Conservation (phyloP, 306 rosid genomes). For the Castanea crenata region DNA sequence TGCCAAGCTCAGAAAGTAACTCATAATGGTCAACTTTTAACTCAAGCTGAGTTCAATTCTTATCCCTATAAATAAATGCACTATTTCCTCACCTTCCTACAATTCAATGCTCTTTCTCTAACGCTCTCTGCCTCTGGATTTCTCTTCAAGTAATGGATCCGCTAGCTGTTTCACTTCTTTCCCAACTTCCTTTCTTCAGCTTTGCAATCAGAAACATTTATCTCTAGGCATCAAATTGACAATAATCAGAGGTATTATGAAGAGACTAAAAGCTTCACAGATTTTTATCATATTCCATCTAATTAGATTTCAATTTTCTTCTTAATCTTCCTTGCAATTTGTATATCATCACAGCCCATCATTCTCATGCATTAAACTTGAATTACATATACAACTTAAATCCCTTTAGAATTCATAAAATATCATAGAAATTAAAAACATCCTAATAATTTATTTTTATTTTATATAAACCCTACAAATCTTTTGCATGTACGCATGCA, state of each 20-base stretch:
- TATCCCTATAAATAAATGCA: constrained; percentile 21
- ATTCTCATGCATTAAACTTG: too few relatives aligned
- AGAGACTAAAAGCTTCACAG: not conserved
- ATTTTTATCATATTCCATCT: not conserved
- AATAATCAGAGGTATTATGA: not conserved
- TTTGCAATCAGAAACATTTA: not conserved
- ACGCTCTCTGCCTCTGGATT: not conserved
- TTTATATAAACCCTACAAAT: not conserved
- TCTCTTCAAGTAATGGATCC: constrained; percentile 12
- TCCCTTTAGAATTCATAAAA: not conserved
- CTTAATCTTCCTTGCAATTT: not conserved
- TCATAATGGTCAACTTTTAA: constrained; percentile 10
- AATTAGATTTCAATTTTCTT: not conserved
- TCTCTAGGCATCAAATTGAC: not conserved
- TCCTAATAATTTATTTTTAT: not conserved
- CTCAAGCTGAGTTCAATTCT: constrained; percentile 4
- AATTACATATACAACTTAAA: not conserved
- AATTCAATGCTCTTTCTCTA: constrained; percentile 2
- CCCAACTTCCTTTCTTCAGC: not conserved
- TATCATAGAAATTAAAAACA: not conserved
- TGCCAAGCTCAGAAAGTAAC: not conserved
- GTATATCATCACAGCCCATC: not conserved
- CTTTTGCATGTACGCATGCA: not conserved
- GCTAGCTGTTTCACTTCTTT: constrained; percentile 5
- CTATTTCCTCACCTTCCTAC: not conserved